Base-by-base conservation (phyloP, 345 rosid species). In the Bruguiera sexangula region DNA sequence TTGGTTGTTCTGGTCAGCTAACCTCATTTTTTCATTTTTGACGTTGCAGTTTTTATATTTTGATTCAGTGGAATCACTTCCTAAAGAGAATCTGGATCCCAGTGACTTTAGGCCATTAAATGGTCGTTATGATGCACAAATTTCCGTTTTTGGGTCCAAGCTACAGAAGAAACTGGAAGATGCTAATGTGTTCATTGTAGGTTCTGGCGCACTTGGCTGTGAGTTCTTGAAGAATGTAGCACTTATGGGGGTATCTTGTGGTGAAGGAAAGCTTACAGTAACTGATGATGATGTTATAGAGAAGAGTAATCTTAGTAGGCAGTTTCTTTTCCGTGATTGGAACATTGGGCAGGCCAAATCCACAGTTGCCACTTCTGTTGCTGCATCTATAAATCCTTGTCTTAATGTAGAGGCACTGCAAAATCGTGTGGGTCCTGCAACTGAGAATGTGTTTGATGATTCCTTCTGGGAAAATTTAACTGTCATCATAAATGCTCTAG, bases 221-320 rank as follows among this genome's bases (percentile, higher is more conserved):
- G 99, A 95, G 74, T 87, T 95, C 79, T 83, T 92, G 72, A 95
- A 95, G 85, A 95, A 95, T 78, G 62, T 92, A 61, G 99, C 91
- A 53, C 72, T 95, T 74, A 95, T 95, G 98, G 99, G 99, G 63
- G 96, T 95, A 65, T 85, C 96, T 18, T 95, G 99, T 79, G 90
- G 94, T 56, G 67, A 56, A 81, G 99, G 96, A 50, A 92, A 87
- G 76, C 83, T 92, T 29, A 92, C 97, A 1, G 76, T 95, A 68
- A 95, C 99, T 16, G 99, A 95, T 74, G 99, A 95, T 82, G 99
- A 95, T 72, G 94, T 95, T n/a, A 95, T 95, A 53, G 99, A 95
- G 79, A 95, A 92, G 85, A 95, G 99, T 85, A 95, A 95, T 78
- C 96, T 95, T 39, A 92, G 97, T 74, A 87, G 99, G 81, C 99